Conservation (phyloP, 768 basidiomycete genomes). For the Calocybe indica region DNA sequence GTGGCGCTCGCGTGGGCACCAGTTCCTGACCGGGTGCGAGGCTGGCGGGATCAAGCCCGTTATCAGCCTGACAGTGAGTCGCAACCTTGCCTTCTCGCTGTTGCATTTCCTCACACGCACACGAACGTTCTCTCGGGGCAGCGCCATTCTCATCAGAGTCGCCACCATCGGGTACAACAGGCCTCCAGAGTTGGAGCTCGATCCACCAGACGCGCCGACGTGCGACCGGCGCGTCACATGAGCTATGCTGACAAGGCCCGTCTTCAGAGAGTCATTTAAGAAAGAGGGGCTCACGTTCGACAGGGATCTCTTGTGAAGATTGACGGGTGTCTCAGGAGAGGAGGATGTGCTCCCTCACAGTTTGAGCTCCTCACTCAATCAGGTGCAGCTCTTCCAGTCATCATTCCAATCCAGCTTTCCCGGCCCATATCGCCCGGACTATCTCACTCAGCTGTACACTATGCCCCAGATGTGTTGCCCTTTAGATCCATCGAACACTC, state of each 20-base stretch:
- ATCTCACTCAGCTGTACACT: constrained; percentile 48
- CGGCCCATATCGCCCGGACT: constrained; percentile 73
- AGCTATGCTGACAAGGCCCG: constrained; percentile 30
- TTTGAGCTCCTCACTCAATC: constrained; percentile 49
- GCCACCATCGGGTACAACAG: constrained; percentile 40
- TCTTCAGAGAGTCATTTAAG: constrained; percentile 31
- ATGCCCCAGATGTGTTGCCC: constrained; percentile 45
- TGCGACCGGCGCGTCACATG: constrained; percentile 36
- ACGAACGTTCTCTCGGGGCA: constrained; percentile 23
- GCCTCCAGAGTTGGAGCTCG: constrained; percentile 37
- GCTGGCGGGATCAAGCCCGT: constrained; percentile 84
- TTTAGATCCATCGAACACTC: constrained; percentile 41
- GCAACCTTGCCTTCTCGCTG: background rate
- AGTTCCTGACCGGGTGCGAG: constrained; percentile 84
- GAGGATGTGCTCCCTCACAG: constrained; percentile 29
- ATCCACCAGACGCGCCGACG: constrained; percentile 26
- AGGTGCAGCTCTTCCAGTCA: constrained; percentile 18
- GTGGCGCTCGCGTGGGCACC: constrained; percentile 54
- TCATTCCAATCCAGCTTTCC: constrained; percentile 45
- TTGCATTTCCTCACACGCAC: background rate
- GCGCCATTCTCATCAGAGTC: constrained; percentile 31
- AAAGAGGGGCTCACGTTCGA: constrained; percentile 29
- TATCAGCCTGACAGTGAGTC: constrained; percentile 75
- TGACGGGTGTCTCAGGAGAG: constrained; percentile 11
- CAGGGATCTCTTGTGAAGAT: constrained; percentile 20